Percentiles rank a stretch among this genome's conserved stretches.
These are phyloP conservation scores for Tulasnella sp. DNA, from an alignment of 768 basidiomycete species.

Conservation along the genomic window DNA sequence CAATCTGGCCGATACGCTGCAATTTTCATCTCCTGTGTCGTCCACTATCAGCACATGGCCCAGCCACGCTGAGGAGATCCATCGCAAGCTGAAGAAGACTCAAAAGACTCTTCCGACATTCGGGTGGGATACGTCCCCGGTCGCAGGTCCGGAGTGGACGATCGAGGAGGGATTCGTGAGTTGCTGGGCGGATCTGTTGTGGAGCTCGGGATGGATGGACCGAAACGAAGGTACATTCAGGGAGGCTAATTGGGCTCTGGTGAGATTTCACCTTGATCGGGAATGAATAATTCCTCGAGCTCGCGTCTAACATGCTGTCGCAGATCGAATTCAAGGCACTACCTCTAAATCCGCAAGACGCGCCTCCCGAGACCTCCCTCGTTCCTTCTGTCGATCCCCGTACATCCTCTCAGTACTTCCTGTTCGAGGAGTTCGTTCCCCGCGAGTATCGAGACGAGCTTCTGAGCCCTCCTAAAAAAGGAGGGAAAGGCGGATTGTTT, in stretches of 20 bases:
- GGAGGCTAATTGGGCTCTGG: slow-evolving; percentile 91
- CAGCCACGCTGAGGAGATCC: slow-evolving; percentile 64
- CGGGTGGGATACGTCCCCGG: slow-evolving; percentile 87
- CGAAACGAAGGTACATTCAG: slow-evolving; percentile 73
- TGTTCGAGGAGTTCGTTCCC: slow-evolving; percentile 95
- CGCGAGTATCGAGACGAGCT: slow-evolving; percentile 79
- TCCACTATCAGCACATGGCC: slow-evolving; percentile 71
- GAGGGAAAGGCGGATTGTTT: slow-evolving; percentile 2
- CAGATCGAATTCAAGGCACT: slow-evolving; percentile 87
- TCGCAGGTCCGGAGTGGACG: slow-evolving; percentile 69
- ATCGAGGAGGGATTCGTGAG: slow-evolving; percentile 90
- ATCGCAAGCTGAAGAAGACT: slow-evolving; percentile 76
- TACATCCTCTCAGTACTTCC: slow-evolving; percentile 63
- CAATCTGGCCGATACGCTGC: slow-evolving; percentile 73
- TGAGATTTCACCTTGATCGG: slow-evolving; percentile 42
- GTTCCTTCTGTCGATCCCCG: slow-evolving; percentile 56
- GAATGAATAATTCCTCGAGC: background rate
- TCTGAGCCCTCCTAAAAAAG: slow-evolving; percentile 40
- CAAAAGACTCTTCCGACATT: slow-evolving; percentile 79
- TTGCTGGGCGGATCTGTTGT: slow-evolving; percentile 48
- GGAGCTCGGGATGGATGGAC: slow-evolving; percentile 70
- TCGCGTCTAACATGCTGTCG: background rate
- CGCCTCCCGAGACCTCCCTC: slow-evolving; percentile 10
- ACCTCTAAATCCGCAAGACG: slow-evolving; percentile 39
- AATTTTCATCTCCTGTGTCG: slow-evolving; percentile 60